Evolutionary conservation across 2,329 filamentous ascomycete genomes (phyloP).

Genomic region (Calonectria pseudoreteaudii): DNA sequence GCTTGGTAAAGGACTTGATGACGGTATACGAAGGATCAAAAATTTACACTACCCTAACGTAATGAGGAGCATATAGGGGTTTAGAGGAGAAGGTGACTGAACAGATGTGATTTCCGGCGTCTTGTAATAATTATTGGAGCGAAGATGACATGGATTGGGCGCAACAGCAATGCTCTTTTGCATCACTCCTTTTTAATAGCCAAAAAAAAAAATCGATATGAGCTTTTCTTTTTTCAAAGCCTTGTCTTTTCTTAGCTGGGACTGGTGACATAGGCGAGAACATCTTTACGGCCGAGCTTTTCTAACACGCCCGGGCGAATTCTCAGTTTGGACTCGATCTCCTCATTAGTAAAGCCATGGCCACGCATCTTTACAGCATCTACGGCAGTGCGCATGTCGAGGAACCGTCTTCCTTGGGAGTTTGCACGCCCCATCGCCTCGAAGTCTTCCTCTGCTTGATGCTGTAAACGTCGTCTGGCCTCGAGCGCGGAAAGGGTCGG

Average conservation of each 20-base stretch:
- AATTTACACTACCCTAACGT: neutral
- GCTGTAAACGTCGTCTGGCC: slow-evolving; percentile 58
- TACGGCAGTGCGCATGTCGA: slow-evolving; percentile 60
- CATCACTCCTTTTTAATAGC: slow-evolving; percentile 11
- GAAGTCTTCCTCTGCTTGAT: slow-evolving; percentile 57
- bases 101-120: slow-evolving; percentile 27
- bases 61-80: slow-evolving; percentile 15
- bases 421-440: slow-evolving; percentile 51
- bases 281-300: slow-evolving; percentile 55
- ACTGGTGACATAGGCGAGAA: slow-evolving; percentile 53
- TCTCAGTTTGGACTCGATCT: slow-evolving; percentile 60
- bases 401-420: slow-evolving; percentile 55
- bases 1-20: slow-evolving; percentile 60
- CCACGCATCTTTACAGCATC: slow-evolving; percentile 59
- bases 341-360: slow-evolving; percentile 49
- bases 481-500: slow-evolving; percentile 62
- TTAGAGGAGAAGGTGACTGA: slow-evolving; percentile 1
- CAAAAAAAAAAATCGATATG: slow-evolving; percentile 15
- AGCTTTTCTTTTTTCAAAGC: neutral
- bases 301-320: slow-evolving; percentile 59
- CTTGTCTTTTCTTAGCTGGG: slow-evolving; percentile 26
- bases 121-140: slow-evolving; percentile 30
- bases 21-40: neutral
- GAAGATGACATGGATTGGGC: slow-evolving; percentile 30
- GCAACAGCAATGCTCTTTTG: slow-evolving; percentile 29